Evolutionary conservation across 805 yeast species (phyloP), one percentile per base, ranked within the genome.

Genomic region (Kazachstania bromeliacearum): DNA sequence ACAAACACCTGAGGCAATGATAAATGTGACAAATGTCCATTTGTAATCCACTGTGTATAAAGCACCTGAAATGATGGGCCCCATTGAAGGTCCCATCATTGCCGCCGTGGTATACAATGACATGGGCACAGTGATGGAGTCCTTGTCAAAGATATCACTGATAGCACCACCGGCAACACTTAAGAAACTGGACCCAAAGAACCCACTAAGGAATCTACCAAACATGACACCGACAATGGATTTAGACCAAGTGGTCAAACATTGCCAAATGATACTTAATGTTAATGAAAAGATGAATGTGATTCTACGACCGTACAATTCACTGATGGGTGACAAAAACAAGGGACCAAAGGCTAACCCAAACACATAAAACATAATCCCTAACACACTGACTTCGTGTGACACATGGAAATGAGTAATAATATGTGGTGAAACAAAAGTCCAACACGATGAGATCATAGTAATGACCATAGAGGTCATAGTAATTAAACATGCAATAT

Each of bases 151-250:
- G 38, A 82, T 65, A 55, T 83, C 94, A 8, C 85, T 76, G 31
- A 83, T 63, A 1, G 82, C 69, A 15, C 92, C 94, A 24, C 88
- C 87, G 7, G 85, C 85, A 22, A 81, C 79, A 42, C 79, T 74
- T 45, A 83, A 62, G 28, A 85, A 81, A 2, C 83, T 79, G 34
- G 85, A 77, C 4, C 87, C 87, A 46, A 78, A 78, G 31, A 81
- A 67, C 1, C 92, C 92, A 9, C 77, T 74, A 41, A 79, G 58
- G 44, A 79, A 73, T 43, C 92, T 70, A 35, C 78, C 72, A 31
- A 79, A 71, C 39, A 79, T 56, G 39, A 83, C 60, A 23, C 79
- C 83, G 7, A 76, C 77, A 22, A 76, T 71, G 39, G 77, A 78
- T 14, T 69, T 64, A 4, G 80, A 68, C 40, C 78, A 70, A 2